Percentiles rank a stretch among this genome's conserved stretches.
Conservation (phyloP, 2,329 filamentous ascomycete species). For the Clarireedia paspali region DNA sequence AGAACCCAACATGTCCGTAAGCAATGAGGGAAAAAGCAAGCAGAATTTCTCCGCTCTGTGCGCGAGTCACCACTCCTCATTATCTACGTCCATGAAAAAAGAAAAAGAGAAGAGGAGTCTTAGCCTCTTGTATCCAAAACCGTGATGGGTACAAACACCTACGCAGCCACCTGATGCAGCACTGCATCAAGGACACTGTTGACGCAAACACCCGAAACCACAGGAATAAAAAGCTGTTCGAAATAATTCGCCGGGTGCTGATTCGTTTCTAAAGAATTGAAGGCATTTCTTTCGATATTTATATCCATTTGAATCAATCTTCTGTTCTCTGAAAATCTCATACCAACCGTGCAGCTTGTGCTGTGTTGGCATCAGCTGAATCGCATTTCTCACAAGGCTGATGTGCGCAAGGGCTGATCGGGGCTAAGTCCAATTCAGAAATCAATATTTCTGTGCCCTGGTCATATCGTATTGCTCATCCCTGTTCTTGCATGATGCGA, state of each 20-base stretch:
- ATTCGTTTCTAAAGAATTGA: too few species aligned
- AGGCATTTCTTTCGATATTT: neutral
- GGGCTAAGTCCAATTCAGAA: slow-evolving; percentile 3
- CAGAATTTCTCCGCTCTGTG: neutral
- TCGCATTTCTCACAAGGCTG: slow-evolving; percentile 7
- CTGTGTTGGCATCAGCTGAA: slow-evolving; percentile 8
- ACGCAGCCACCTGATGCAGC: too few species aligned
- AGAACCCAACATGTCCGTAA: neutral
- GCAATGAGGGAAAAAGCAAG: neutral
- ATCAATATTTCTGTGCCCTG: slow-evolving; percentile 2
- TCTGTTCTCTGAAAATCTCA: neutral
- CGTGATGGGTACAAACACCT: too few species aligned
- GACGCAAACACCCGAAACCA: too few species aligned
- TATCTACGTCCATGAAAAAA: too few species aligned
- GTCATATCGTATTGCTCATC: neutral
- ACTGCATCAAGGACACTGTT: too few species aligned
- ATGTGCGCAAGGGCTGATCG: neutral
- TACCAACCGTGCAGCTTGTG: neutral
- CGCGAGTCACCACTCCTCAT: too few species aligned
- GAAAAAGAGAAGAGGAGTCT: too few species aligned
- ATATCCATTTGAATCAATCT: neutral
- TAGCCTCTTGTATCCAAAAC: too few species aligned
- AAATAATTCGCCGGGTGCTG: too few species aligned
- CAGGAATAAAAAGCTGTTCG: too few species aligned
- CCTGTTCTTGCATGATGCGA: slow-evolving; percentile 10